Conservation (phyloP, 345 rosid genomes). For the Hypericum androsaemum region DNA sequence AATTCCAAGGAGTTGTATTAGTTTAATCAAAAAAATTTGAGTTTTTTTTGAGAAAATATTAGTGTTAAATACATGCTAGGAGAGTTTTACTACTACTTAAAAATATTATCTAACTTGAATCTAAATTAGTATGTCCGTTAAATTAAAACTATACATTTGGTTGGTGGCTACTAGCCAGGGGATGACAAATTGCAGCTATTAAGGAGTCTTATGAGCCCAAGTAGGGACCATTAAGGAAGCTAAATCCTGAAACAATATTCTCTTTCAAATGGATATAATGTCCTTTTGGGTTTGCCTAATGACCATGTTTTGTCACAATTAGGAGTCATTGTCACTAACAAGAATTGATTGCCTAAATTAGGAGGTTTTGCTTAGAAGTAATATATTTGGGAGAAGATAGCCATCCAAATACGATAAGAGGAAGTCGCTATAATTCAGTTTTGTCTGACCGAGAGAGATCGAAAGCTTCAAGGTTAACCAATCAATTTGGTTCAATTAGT, state of each 20-base stretch:
- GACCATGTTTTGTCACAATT: background rate
- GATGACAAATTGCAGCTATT: constrained; percentile 15
- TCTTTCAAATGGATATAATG: background rate
- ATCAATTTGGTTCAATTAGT: too few relatives aligned
- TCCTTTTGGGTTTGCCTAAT: constrained; percentile 11
- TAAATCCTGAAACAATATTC: background rate
- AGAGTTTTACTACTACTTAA: too few relatives aligned
- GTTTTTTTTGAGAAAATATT: too few relatives aligned
- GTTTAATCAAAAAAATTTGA: too few relatives aligned
- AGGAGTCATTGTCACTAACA: constrained; percentile 4
- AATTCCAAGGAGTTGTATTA: too few relatives aligned
- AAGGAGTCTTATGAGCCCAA: background rate
- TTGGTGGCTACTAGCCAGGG: background rate
- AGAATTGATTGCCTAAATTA: constrained; percentile 1
- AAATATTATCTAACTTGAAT: too few relatives aligned
- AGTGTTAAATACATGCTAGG: too few relatives aligned
- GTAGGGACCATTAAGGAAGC: constrained; percentile 21
- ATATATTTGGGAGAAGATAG: background rate
- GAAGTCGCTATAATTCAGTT: too few relatives aligned
- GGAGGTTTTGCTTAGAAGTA: constrained; percentile 8
- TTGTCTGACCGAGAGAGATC: too few relatives aligned
- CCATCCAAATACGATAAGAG: background rate
- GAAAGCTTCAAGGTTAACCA: too few relatives aligned
- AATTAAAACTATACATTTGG: constrained; percentile 6
- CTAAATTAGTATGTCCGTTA: background rate